Evolutionary conservation across 2,329 filamentous ascomycete genomes (phyloP).

Genomic region (Colletotrichum agaves): DNA sequence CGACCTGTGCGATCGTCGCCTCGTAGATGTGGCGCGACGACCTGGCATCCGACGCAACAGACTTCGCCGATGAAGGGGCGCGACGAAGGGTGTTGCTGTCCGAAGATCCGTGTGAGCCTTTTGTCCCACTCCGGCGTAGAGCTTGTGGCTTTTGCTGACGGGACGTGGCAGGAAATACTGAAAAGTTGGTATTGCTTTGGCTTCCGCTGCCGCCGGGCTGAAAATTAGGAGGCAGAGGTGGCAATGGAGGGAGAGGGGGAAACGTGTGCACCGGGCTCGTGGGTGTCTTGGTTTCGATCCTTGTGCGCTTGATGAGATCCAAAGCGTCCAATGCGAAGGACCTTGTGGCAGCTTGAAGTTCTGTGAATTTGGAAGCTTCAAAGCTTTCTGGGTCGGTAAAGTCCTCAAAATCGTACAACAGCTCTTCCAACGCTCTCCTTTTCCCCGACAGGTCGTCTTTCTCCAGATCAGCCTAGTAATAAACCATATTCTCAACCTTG

Average conservation of each 20-base stretch:
- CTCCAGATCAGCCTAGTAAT: background rate
- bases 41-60: conserved; percentile 1
- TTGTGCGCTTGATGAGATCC: conserved; percentile 47
- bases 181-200: background rate
- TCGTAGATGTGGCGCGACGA: background rate
- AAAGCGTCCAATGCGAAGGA: conserved; percentile 52
- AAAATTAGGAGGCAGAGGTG: background rate
- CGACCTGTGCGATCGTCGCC: background rate
- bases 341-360: conserved; percentile 53
- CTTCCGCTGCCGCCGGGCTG: background rate
- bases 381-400: conserved; percentile 52
- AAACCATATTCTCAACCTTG: too few relatives aligned
- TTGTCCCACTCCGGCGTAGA: background rate
- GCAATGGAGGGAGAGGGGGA: conserved; percentile 32
- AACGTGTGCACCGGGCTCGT: conserved; percentile 22
- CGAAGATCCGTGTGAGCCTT: conserved; percentile 13
- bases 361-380: conserved; percentile 48
- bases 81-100: background rate
- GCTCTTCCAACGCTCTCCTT: conserved; percentile 49
- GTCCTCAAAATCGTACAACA: conserved; percentile 58
- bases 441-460: conserved; percentile 45
- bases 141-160: background rate
- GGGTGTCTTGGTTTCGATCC: conserved; percentile 23
- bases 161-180: background rate
- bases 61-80: background rate